Conservation (phyloP, 768 basidiomycete species). For the Trichaptum fuscoviolaceum region DNA sequence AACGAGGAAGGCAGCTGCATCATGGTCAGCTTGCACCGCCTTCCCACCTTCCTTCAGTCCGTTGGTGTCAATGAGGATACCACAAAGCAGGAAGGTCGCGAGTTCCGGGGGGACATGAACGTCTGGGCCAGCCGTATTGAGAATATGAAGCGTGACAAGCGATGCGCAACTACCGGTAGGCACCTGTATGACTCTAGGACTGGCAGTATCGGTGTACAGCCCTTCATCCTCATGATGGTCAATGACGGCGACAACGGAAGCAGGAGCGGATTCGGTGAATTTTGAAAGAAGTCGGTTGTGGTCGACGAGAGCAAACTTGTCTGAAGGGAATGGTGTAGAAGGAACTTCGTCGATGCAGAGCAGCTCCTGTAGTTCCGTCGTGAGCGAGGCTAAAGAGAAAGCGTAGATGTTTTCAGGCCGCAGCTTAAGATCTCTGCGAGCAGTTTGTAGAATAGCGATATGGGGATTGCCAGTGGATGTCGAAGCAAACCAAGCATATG, state of each 20-base stretch:
- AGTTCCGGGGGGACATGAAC: slow-evolving; percentile 47
- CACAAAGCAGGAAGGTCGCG: slow-evolving; percentile 72
- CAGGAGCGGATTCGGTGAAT: slow-evolving; percentile 36
- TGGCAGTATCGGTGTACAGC: slow-evolving; percentile 49
- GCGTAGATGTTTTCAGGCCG: slow-evolving; percentile 87
- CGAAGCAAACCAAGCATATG: slow-evolving; percentile 72
- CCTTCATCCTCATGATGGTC: slow-evolving; percentile 93
- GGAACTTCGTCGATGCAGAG: slow-evolving; percentile 68
- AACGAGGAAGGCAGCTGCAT: slow-evolving; percentile 60
- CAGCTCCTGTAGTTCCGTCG: slow-evolving; percentile 46
- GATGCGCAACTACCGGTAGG: slow-evolving; percentile 78
- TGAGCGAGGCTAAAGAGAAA: slow-evolving; percentile 52
- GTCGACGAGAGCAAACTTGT: slow-evolving; percentile 79
- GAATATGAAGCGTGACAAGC: slow-evolving; percentile 45
- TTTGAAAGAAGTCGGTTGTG: slow-evolving; percentile 66
- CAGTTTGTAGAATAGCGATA: slow-evolving; percentile 70
- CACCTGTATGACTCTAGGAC: slow-evolving; percentile 59
- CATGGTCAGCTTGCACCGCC: slow-evolving; percentile 57
- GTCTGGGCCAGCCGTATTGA: slow-evolving; percentile 18
- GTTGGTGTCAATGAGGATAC: slow-evolving; percentile 82
- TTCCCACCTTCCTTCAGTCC: slow-evolving; percentile 78
- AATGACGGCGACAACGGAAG: slow-evolving; percentile 67
- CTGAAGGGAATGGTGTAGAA: slow-evolving; percentile 39
- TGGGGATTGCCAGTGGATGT: slow-evolving; percentile 47
- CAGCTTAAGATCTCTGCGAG: slow-evolving; percentile 61